Evolutionary conservation across 1,284 basidiomycete species (phyloP), one percentile per base, ranked within the genome.

Genomic region (Apiotrichum sp.): DNA sequence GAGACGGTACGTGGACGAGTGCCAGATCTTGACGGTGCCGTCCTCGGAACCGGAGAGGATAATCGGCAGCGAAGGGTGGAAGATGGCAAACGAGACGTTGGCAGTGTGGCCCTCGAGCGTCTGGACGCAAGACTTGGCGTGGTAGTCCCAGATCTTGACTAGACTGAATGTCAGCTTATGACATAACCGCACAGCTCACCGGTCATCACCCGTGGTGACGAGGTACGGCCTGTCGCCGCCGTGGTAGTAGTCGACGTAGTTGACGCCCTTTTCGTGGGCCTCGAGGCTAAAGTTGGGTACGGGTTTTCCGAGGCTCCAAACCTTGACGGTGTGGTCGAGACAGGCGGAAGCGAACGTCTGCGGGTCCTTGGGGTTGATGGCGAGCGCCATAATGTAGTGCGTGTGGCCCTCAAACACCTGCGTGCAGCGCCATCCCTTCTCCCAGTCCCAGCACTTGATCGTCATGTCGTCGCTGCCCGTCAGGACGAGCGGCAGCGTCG

Each of bases 381-480:
- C 86, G 62, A 99, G 83, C 68, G 95, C 93, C 96, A 98, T 99
- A 78, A 99, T 97, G 75, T 96, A 98, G 77, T 98, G 95, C 0
- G 95, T 96, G 74, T 99, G 95, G 3, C 95, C 95, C 78, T 98
- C 93, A 69, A 93, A 98, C 33, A 87, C 82, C 82, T 97, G 92
- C 53, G 95, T 86, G 72, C 89, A 92, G 73, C 93, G 88, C 96
- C 95, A 98, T 62, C 87, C 85, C 80, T 98, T 96, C 62, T 99
- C 96, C 96, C 96, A 98, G 76, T 98, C 93, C 96, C 96, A 99
- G 64, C 93, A 89, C 77, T 95, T 96, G 81, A 99, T 95, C 34
- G 93, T 93, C 95, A 98, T 98, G 76, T 99, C 96, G 74, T 99
- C 96, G 69, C 88, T 91, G 33, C 95, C 96, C 0, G 96, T 98